Conservation (phyloP, 225 moss, liverwort and hornwort species). For the Bryoerythrophyllum caledonicum region DNA sequence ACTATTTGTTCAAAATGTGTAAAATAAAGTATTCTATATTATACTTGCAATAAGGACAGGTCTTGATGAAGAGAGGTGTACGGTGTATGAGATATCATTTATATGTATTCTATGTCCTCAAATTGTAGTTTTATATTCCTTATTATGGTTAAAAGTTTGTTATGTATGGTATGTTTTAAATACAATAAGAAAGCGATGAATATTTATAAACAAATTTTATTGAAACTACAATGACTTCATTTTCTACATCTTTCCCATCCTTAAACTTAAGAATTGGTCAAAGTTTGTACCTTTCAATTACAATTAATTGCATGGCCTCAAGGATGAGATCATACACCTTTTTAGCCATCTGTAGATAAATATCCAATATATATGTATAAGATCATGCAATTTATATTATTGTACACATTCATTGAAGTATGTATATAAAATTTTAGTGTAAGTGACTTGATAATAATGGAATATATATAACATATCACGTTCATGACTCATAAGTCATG, state of each 20-base stretch:
- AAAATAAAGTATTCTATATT: too few relatives aligned
- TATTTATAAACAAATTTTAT: not conserved
- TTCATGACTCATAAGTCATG: not conserved
- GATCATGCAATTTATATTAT: not conserved
- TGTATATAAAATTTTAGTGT: not conserved
- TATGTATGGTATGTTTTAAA: too few relatives aligned
- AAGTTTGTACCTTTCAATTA: constrained; percentile 40
- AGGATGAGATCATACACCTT: constrained; percentile 30
- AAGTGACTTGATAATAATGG: too few relatives aligned
- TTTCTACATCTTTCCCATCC: not conserved
- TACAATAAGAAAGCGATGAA: not conserved
- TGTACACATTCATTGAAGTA: not conserved
- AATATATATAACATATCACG: not conserved
- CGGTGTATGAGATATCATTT: not conserved
- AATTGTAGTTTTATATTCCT: not conserved
- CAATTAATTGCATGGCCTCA: constrained; percentile 42
- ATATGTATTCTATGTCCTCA: not conserved
- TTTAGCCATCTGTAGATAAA: constrained; percentile 21
- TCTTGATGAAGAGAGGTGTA: too few relatives aligned
- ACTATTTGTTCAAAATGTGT: too few relatives aligned
- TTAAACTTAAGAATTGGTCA: not conserved
- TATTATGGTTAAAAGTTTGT: not conserved
- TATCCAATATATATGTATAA: not conserved
- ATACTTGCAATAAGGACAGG: too few relatives aligned
- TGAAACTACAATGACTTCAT: not conserved